phyloP scores from a whole-genome alignment of 805 yeast species.

The Nakazawaea ishiwadae region DNA sequence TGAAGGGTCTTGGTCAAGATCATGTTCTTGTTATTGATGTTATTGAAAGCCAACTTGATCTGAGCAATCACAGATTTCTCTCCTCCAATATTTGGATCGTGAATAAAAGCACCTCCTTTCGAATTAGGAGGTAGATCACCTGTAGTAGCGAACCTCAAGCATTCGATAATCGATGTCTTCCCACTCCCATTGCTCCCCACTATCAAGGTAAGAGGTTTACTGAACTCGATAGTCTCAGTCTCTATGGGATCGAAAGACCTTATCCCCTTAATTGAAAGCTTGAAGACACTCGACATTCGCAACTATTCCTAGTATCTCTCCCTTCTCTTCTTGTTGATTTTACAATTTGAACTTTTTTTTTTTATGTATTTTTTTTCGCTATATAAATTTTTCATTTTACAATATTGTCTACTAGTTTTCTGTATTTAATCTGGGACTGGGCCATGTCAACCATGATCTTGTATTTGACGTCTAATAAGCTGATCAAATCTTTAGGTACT shows the following conservation, averaged over 20 bases:
- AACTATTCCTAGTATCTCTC: background rate
- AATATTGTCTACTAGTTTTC: constrained; percentile 18
- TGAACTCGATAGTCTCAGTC: constrained; percentile 83
- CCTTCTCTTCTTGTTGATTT: background rate
- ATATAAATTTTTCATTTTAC: background rate
- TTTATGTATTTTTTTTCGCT: background rate
- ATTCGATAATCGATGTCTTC: constrained; percentile 93
- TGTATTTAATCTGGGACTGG: constrained; percentile 27
- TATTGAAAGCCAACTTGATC: constrained; percentile 79
- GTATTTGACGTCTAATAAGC: constrained; percentile 21
- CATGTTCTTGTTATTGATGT: constrained; percentile 71
- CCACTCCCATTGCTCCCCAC: constrained; percentile 98
- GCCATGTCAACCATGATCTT: constrained; percentile 30
- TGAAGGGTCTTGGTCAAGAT: constrained; percentile 84
- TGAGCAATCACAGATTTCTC: constrained; percentile 82
- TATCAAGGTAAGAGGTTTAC: constrained; percentile 84
- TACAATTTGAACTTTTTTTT: constrained; percentile 66
- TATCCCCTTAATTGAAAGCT: constrained; percentile 79
- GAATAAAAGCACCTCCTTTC: constrained; percentile 93
- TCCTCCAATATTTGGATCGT: constrained; percentile 81
- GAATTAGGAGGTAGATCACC: constrained; percentile 95
- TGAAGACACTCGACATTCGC: constrained; percentile 38
- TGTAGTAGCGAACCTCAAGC: constrained; percentile 89
- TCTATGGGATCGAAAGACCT: constrained; percentile 86
- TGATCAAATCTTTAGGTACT: constrained; percentile 20